Conservation (phyloP, 2,329 filamentous ascomycete species). For the Aspergillus persii region DNA sequence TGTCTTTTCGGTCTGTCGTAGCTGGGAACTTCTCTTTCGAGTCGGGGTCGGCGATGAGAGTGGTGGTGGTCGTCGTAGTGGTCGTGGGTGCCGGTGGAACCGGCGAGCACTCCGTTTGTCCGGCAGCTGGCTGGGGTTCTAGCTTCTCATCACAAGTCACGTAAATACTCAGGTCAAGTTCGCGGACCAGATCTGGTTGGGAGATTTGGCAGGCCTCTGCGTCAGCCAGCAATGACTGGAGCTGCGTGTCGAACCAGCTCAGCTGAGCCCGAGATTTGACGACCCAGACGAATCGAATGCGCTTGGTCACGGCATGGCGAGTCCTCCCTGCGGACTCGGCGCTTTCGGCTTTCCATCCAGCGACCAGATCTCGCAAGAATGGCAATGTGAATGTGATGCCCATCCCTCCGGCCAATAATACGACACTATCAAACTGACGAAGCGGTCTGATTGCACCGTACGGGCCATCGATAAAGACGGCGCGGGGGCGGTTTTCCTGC, state of each 20-base stretch:
- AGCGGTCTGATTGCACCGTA: constrained; percentile 53
- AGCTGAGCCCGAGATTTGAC: constrained; percentile 55
- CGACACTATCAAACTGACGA: constrained; percentile 59
- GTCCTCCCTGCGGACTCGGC: constrained; percentile 10
- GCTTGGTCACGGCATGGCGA: constrained; percentile 43
- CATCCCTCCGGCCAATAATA: constrained; percentile 60
- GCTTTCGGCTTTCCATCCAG: constrained; percentile 42
- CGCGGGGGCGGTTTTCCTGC: constrained; percentile 21
- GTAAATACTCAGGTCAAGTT: constrained; percentile 54
- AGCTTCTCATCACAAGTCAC: constrained; percentile 54
- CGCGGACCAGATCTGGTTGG: constrained; percentile 35
- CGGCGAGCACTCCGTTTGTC: constrained; percentile 26
- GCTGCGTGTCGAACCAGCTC: constrained; percentile 53
- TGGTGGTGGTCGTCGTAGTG: neutral
- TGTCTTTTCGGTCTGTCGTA: constrained; percentile 10
- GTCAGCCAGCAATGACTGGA: constrained; percentile 47
- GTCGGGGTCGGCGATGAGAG: neutral
- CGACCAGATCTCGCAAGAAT: constrained; percentile 55
- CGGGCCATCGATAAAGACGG: constrained; percentile 54
- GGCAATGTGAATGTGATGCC: constrained; percentile 60
- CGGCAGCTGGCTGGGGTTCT: constrained; percentile 20
- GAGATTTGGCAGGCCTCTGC: constrained; percentile 36
- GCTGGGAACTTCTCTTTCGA: neutral
- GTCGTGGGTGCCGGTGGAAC: neutral
- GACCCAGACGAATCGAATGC: constrained; percentile 58